Percentiles rank a stretch among this genome's conserved stretches.
phyloP scores from a whole-genome alignment of 108 stramenopile species.

The Conticribra guillardii region DNA sequence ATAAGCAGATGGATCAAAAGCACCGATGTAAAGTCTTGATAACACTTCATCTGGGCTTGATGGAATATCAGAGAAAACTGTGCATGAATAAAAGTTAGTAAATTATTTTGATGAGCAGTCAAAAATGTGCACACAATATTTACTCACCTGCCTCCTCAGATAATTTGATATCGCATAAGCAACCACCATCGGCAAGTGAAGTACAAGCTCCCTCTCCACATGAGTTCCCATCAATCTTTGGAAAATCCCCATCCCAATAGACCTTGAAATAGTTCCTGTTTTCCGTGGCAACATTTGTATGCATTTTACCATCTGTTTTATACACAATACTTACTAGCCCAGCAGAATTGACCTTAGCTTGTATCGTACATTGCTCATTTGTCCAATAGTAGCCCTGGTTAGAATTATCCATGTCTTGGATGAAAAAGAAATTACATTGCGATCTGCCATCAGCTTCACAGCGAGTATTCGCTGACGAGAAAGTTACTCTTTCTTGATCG shows the following conservation, averaged over 20 bases:
- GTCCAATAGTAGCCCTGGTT: constrained; percentile 58
- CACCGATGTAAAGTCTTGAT: constrained; percentile 42
- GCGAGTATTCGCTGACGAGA: constrained; percentile 29
- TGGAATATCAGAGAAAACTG: constrained; percentile 45
- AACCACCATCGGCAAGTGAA: constrained; percentile 32
- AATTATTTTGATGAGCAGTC: too few species aligned
- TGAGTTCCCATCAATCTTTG: constrained; percentile 35
- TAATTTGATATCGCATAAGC: constrained; percentile 29
- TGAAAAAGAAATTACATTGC: constrained; percentile 29
- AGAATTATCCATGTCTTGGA: constrained; percentile 18
- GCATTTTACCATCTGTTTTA: constrained; percentile 30
- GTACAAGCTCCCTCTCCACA: constrained; percentile 38
- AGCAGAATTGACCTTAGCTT: constrained; percentile 57
- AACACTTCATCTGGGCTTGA: constrained; percentile 47
- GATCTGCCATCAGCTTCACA: constrained; percentile 29
- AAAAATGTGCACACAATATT: too few species aligned
- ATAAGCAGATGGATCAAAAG: constrained; percentile 41
- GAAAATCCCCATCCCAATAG: constrained; percentile 39
- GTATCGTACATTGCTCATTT: constrained; percentile 44
- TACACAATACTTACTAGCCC: constrained; percentile 67
- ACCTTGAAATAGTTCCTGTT: constrained; percentile 54
- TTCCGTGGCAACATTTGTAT: constrained; percentile 33
- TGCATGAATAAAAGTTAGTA: too few species aligned
- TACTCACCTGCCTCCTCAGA: too few species aligned
- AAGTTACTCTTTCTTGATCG: constrained; percentile 45